These are phyloP conservation scores for Berberis thunbergii DNA, from an alignment of 164 flowering plant genomes.

Conservation along the genomic window DNA sequence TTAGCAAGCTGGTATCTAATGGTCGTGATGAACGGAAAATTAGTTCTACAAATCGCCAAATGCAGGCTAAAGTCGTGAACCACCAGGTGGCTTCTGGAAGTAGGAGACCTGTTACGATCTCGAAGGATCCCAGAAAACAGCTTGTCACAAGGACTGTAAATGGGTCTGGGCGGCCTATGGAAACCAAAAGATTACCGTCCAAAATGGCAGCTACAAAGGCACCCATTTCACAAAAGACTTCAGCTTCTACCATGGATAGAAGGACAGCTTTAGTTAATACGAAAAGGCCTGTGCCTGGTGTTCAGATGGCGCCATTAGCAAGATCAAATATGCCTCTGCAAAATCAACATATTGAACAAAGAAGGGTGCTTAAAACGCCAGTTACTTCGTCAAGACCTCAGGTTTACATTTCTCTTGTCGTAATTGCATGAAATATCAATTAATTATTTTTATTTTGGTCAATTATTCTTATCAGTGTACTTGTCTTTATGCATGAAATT, in stretches of 20 bases:
- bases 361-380: conserved; percentile 27
- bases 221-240: conserved; percentile 7
- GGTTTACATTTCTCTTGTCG: conserved; percentile 21
- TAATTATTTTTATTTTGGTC: background rate
- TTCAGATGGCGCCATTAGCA: conserved; percentile 26
- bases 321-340: conserved; percentile 24
- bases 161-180: conserved; percentile 62
- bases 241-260: conserved; percentile 17
- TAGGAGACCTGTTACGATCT: conserved; percentile 29
- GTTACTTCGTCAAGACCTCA: conserved; percentile 41
- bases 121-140: conserved; percentile 32
- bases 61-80: conserved; percentile 18
- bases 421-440: background rate
- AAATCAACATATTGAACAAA: conserved; percentile 32
- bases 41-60: conserved; percentile 20
- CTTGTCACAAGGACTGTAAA: conserved; percentile 32
- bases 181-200: conserved; percentile 28
- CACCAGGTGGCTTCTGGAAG: conserved; percentile 23
- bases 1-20: conserved; percentile 21
- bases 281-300: conserved; percentile 22
- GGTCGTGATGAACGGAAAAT: conserved; percentile 29
- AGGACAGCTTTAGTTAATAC: conserved; percentile 23
- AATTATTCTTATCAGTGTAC: conserved; percentile 12
- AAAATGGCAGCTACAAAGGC: conserved; percentile 8
- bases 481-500: conserved; percentile 3